Percentiles rank a stretch among this genome's conserved stretches.
These are phyloP conservation scores for Musa troglodytarum DNA, from an alignment of 176 grass and related monocot genomes.

Conservation along the genomic window DNA sequence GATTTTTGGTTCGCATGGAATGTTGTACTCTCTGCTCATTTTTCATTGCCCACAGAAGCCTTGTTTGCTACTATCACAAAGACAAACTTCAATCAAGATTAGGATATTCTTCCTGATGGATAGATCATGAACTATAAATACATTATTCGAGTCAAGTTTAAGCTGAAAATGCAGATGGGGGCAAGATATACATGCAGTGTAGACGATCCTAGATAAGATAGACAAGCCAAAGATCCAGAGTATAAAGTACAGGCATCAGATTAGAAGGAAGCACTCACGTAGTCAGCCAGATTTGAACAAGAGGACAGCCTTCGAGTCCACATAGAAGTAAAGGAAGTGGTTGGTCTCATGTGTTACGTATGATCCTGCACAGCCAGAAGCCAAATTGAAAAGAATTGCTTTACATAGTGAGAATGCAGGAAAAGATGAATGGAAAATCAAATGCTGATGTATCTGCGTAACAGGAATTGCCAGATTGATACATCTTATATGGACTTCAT, in stretches of 20 bases:
- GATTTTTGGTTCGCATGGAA: too few relatives aligned
- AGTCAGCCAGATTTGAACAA: slow-evolving; percentile 25
- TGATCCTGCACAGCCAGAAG: slow-evolving; percentile 11
- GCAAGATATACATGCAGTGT: not conserved
- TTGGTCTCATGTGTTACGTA: slow-evolving; percentile 27
- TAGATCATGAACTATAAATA: not conserved
- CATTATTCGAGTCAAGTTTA: not conserved
- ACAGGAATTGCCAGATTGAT: not conserved
- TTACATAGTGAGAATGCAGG: not conserved
- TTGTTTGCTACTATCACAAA: not conserved
- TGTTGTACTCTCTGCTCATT: too few relatives aligned
- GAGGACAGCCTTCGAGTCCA: slow-evolving; percentile 16
- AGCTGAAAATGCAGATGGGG: not conserved
- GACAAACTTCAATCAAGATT: not conserved
- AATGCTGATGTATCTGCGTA: not conserved
- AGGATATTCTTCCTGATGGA: not conserved
- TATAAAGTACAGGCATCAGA: not conserved
- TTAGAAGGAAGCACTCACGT: not conserved
- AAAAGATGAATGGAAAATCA: not conserved
- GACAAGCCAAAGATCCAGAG: not conserved
- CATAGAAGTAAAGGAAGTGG: slow-evolving; percentile 25
- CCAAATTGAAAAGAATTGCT: not conserved
- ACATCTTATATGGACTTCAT: too few relatives aligned
- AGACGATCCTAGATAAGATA: not conserved
- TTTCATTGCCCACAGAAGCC: too few relatives aligned